Conservation (phyloP, 2,329 filamentous ascomycete genomes). For the Fusarium setosum region DNA sequence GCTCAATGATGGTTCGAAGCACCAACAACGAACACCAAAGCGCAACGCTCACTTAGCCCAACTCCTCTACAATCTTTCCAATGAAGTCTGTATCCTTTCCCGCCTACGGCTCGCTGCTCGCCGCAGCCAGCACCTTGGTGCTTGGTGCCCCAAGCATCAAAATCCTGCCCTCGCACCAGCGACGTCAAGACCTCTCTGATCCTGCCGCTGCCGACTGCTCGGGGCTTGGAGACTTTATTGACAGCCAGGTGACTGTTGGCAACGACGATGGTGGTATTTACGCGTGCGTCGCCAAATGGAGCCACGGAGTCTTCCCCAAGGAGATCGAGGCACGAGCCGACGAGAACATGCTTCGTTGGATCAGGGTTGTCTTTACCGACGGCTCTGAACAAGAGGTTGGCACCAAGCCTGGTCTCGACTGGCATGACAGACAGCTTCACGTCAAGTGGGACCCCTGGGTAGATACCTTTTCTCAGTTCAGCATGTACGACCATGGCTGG, state of each 20-base stretch:
- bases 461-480: neutral
- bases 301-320: neutral
- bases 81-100: neutral
- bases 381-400: neutral
- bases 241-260: neutral
- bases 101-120: neutral
- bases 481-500: neutral
- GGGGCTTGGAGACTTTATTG: neutral
- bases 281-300: neutral
- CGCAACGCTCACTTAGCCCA: neutral
- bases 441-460: conserved; percentile 1
- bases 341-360: conserved; percentile 1
- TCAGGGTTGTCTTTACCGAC: neutral
- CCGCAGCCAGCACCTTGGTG: neutral
- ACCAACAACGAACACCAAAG: neutral
- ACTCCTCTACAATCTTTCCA: neutral
- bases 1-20: too few species aligned
- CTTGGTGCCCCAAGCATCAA: neutral
- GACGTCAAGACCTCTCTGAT: neutral
- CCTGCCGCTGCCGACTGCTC: neutral
- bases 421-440: neutral
- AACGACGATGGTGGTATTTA: neutral
- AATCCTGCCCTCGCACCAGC: neutral
- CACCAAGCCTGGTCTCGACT: neutral
- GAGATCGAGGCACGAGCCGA: neutral